These are phyloP conservation scores for Candida germanica DNA, from an alignment of 805 yeast genomes.

Conservation along the genomic window DNA sequence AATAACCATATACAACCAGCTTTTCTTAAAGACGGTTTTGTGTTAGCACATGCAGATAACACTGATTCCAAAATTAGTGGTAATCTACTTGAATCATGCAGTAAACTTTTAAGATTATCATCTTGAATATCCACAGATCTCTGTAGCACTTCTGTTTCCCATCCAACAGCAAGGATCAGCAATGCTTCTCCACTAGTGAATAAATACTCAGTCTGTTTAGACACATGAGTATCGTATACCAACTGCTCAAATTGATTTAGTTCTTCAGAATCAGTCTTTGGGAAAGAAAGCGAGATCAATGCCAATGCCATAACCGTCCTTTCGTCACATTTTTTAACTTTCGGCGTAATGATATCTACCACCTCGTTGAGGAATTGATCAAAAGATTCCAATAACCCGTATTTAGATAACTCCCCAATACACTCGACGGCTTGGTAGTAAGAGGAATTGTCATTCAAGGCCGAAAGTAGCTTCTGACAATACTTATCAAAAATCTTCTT, in stretches of 20 bases:
- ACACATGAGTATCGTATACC: constrained; percentile 55
- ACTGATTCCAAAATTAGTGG: constrained; percentile 45
- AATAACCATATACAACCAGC: constrained; percentile 85
- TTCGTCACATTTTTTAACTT: constrained; percentile 58
- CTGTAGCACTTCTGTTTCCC: constrained; percentile 59
- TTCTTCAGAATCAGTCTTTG: constrained; percentile 11
- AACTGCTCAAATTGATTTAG: constrained; percentile 38
- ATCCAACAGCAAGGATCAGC: constrained; percentile 67
- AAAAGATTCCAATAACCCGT: constrained; percentile 44
- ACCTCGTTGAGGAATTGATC: constrained; percentile 10
- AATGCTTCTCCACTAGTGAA: constrained; percentile 86
- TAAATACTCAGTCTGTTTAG: constrained; percentile 72
- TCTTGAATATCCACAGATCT: constrained; percentile 55
- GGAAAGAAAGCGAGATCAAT: constrained; percentile 40
- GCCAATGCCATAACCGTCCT: constrained; percentile 56
- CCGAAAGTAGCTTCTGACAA: constrained; percentile 12
- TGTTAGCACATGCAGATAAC: constrained; percentile 50
- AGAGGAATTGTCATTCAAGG: constrained; percentile 17
- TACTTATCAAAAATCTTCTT: constrained; percentile 9
- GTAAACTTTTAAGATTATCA: constrained; percentile 17
- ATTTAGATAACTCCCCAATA: constrained; percentile 43
- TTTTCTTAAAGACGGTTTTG: constrained; percentile 72
- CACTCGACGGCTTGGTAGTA: constrained; percentile 33
- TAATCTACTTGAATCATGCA: constrained; percentile 14
- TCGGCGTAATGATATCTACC: constrained; percentile 27